A percentile compares a stretch with the other conserved stretches of the same genome.
These are phyloP conservation scores for Phialophora verrucosa DNA, from an alignment of 2,329 filamentous ascomycete genomes.

Conservation along the genomic window DNA sequence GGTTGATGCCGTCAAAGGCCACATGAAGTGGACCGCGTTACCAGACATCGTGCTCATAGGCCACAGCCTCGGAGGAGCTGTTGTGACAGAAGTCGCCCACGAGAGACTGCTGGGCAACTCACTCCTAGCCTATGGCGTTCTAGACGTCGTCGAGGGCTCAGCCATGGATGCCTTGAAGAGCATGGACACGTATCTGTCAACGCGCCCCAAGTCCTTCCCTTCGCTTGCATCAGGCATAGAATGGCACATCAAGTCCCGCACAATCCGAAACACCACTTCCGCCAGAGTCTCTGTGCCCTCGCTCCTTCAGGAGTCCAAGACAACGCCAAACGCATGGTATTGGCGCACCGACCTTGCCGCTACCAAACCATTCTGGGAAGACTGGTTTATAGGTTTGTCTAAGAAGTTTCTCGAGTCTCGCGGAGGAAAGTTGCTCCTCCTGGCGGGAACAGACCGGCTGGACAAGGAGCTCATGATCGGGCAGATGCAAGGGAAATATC, in stretches of 20 bases:
- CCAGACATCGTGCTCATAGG: conserved; percentile 84
- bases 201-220: conserved; percentile 78
- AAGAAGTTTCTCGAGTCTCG: conserved; percentile 79
- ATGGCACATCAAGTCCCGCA: conserved; percentile 90
- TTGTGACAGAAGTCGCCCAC: conserved; percentile 82
- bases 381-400: conserved; percentile 88
- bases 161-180: conserved; percentile 92
- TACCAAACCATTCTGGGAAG: conserved; percentile 91
- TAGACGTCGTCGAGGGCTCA: conserved; percentile 95
- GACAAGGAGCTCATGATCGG: conserved; percentile 94
- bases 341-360: conserved; percentile 85
- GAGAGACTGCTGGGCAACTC: conserved; percentile 68
- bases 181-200: conserved; percentile 91
- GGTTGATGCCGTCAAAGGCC: conserved; percentile 67
- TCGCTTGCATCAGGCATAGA: conserved; percentile 80
- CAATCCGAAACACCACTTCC: conserved; percentile 80
- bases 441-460: conserved; percentile 86
- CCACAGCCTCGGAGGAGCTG: conserved; percentile 90
- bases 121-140: conserved; percentile 82
- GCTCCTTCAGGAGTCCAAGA: conserved; percentile 59
- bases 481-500: conserved; percentile 98
- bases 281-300: conserved; percentile 86
- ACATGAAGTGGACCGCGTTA: conserved; percentile 74
- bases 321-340: conserved; percentile 38
- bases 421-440: conserved; percentile 76